Evolutionary conservation across 2,329 filamentous ascomycete genomes (phyloP), one percentile per base, ranked within the genome.

Genomic region (Penicillium palitans): DNA sequence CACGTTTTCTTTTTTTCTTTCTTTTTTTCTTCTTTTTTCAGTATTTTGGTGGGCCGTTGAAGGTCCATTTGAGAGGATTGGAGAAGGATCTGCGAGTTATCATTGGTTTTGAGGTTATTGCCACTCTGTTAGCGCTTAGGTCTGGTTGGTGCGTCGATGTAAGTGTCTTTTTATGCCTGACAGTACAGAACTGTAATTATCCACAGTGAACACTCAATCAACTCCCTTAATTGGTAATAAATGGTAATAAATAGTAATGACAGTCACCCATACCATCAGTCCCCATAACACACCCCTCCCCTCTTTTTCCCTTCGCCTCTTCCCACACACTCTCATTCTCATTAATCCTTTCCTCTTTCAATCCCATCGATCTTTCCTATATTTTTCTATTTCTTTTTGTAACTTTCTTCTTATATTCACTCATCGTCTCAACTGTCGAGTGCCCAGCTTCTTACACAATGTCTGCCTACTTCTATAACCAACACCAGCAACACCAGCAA

Each of bases 391-490:
- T 57, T 59, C 53, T 64, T 59, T 59, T 55, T 66, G 61, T 62
- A 61, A 67, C 65, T 62, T 61, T 61, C 61, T 61, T 58, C 60
- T 63, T 59, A 52, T 65, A 59, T 57, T 58, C 54, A 58, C 15
- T 35, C 33, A 35, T 55, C 59, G 62, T 59, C 66, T 58, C 31
- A 60, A 21, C 66, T 64, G 57, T 59, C 61, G 66, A 4, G 61
- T 70, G 66, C 69, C 69, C 67, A 63, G 66, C 62, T 63, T 61
- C 57, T 57, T 17, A 40, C 70, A 72, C 65, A 62, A 81, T 80
- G 78, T 79, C 78, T 63, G 75, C 75, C 27, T 80, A 76, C 62
- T 79, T 78, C 70, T 80, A 79, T 69, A 68, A 70, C 62, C 79
- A 80, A 62, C 76, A 79, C 58, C 75, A 79, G 46, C 70, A 68